phyloP scores from a whole-genome alignment of 2,329 filamentous ascomycete species.

The Cercospora canescens region DNA sequence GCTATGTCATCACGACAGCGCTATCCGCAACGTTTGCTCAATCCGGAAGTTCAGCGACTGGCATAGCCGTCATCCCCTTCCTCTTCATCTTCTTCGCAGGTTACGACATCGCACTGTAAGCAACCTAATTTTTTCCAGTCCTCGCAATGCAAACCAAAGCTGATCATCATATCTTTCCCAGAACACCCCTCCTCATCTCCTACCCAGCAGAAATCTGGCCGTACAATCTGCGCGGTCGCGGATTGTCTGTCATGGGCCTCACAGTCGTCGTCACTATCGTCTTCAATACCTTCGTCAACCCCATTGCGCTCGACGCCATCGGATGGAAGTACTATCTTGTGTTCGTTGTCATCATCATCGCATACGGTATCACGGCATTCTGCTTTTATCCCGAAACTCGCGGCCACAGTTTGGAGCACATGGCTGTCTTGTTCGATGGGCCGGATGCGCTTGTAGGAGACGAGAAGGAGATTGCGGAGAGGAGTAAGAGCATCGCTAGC shows the following conservation, averaged over 20 bases:
- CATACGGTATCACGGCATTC: slow-evolving; percentile 26
- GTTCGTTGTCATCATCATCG: slow-evolving; percentile 38
- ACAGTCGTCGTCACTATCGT: slow-evolving; percentile 24
- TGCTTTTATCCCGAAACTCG: slow-evolving; percentile 19
- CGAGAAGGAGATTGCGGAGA: slow-evolving; percentile 16
- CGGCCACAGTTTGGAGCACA: slow-evolving; percentile 42
- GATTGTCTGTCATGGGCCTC: slow-evolving; percentile 26
- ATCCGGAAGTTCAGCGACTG: slow-evolving; percentile 34
- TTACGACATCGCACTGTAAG: slow-evolving; percentile 40
- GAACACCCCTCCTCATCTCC: slow-evolving; percentile 34
- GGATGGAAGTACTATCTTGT: slow-evolving; percentile 49
- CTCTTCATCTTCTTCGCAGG: slow-evolving; percentile 46
- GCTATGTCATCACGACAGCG: slow-evolving; percentile 33
- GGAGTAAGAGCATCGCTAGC: slow-evolving; percentile 15
- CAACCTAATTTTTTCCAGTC: background rate
- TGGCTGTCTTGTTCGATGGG: slow-evolving; percentile 45
- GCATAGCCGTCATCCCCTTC: slow-evolving; percentile 43
- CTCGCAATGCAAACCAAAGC: background rate
- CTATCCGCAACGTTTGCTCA: slow-evolving; percentile 39
- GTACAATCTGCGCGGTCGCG: slow-evolving; percentile 31
- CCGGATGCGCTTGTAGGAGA: slow-evolving; percentile 14
- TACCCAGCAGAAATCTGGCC: slow-evolving; percentile 40
- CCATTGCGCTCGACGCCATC: slow-evolving; percentile 41
- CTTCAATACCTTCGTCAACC: slow-evolving; percentile 45
- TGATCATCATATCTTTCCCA: slow-evolving; percentile 13